Conservation (phyloP, 1,284 basidiomycete species). For the Rhodotorula sp. region DNA sequence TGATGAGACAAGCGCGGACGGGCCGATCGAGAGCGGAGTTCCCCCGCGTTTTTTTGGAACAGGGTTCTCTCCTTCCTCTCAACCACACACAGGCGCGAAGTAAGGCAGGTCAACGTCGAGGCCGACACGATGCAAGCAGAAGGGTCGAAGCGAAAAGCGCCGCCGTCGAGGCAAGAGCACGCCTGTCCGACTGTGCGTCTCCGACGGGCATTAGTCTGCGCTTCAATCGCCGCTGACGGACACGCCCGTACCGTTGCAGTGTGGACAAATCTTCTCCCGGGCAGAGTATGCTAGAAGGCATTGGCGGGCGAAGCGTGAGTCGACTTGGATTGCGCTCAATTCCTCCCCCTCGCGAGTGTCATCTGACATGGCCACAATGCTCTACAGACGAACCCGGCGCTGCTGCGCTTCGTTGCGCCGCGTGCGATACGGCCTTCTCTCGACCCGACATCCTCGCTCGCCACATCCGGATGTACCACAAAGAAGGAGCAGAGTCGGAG, state of each 20-base stretch:
- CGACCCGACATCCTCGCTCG: neutral
- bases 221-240: neutral
- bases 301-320: neutral
- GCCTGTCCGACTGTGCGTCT: constrained; percentile 3
- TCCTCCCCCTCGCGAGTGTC: too few relatives aligned
- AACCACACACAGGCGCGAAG: too few relatives aligned
- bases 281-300: constrained; percentile 2
- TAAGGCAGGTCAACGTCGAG: too few relatives aligned
- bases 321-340: too few relatives aligned
- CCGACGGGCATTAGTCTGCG: too few relatives aligned
- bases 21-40: too few relatives aligned
- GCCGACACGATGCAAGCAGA: neutral
- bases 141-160: neutral
- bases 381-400: neutral
- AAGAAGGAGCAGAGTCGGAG: neutral
- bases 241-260: neutral
- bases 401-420: neutral
- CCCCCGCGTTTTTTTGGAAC: too few relatives aligned
- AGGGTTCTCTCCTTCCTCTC: too few relatives aligned
- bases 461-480: neutral
- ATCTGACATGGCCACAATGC: neutral
- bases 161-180: constrained; percentile 1
- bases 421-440: neutral
- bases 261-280: neutral
- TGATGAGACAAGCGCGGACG: too few relatives aligned